Percentiles rank a stretch among this genome's conserved stretches.
These are phyloP conservation scores for Syncephalastrum monosporum DNA, from an alignment of 371 early-diverging fungal genomes.

Conservation along the genomic window DNA sequence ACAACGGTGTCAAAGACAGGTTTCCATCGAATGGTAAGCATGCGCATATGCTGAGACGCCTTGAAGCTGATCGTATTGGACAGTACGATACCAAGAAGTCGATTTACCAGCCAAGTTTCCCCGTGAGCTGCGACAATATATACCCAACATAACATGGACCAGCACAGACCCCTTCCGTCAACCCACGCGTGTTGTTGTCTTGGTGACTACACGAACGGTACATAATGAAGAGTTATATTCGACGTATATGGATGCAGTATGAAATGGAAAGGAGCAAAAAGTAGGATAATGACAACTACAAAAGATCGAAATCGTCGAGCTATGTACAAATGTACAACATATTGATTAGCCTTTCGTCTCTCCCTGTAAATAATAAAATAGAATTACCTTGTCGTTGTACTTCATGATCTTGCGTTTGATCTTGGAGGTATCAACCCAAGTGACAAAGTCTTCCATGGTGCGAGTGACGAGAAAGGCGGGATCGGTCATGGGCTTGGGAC, in stretches of 20 bases:
- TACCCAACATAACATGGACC: conserved; percentile 52
- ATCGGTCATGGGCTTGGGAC: conserved; percentile 89
- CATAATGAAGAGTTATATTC: conserved; percentile 53
- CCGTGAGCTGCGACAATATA: conserved; percentile 37
- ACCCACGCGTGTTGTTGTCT: conserved; percentile 31
- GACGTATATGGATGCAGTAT: conserved; percentile 49
- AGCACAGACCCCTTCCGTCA: conserved; percentile 9
- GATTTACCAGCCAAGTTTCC: conserved; percentile 45
- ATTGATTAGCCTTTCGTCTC: background rate
- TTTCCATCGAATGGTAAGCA: conserved; percentile 36
- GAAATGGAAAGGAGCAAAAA: conserved; percentile 3
- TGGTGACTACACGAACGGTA: conserved; percentile 42
- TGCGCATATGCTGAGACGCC: no score
- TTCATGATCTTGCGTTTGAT: conserved; percentile 98
- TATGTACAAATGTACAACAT: conserved; percentile 18
- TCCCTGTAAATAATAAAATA: background rate
- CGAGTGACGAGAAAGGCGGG: conserved; percentile 89
- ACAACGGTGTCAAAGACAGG: conserved; percentile 37
- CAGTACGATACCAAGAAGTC: conserved; percentile 57
- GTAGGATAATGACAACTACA: conserved; percentile 36
- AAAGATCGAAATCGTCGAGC: conserved; percentile 69
- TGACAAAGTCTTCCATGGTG: conserved; percentile 98
- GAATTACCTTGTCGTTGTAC: conserved; percentile 90
- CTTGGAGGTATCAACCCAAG: conserved; percentile 98
- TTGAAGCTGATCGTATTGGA: background rate